Percentiles rank a stretch among this genome's conserved stretches.
These are phyloP conservation scores for Dactylorhiza incarnata DNA, from an alignment of 106 monocot species.

Conservation along the genomic window DNA sequence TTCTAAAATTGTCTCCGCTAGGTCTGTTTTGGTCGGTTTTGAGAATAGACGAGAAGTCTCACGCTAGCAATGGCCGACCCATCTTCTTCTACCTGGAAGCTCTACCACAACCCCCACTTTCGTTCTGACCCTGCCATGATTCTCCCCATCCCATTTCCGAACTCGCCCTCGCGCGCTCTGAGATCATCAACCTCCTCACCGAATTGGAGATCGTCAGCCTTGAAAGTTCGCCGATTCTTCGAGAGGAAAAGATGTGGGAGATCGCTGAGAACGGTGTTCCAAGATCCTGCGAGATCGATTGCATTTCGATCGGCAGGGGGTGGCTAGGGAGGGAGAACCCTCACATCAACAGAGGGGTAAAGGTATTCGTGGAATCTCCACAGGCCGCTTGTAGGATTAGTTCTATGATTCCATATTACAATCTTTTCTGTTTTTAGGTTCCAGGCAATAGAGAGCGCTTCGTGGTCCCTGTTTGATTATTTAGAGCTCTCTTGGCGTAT, in stretches of 20 bases:
- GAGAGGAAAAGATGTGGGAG: slow-evolving; percentile 30
- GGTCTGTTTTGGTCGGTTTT: too few relatives aligned
- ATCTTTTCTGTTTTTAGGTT: too few relatives aligned
- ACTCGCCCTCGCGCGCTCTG: not conserved
- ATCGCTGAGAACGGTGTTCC: not conserved
- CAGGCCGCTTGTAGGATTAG: slow-evolving; percentile 12
- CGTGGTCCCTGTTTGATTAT: too few relatives aligned
- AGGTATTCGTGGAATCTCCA: slow-evolving; percentile 63
- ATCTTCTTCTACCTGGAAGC: slow-evolving; percentile 29
- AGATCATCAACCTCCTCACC: slow-evolving; percentile 26
- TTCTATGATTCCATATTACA: too few relatives aligned
- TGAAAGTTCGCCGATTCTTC: slow-evolving; percentile 18
- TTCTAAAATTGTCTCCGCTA: too few relatives aligned
- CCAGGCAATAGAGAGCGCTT: too few relatives aligned
- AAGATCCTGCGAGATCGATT: too few relatives aligned
- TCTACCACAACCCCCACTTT: slow-evolving; percentile 53
- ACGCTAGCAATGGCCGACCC: slow-evolving; percentile 1
- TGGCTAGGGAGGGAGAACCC: slow-evolving; percentile 48
- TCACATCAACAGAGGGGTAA: slow-evolving; percentile 42
- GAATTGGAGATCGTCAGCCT: slow-evolving; percentile 32
- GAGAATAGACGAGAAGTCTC: too few relatives aligned
- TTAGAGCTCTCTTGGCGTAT: too few relatives aligned
- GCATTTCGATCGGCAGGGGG: too few relatives aligned
- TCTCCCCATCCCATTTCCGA: not conserved
- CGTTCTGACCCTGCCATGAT: not conserved